Evolutionary conservation across 2,329 filamentous ascomycete species (phyloP), one percentile per base, ranked within the genome.

Genomic region (Paecilomyces sp.): DNA sequence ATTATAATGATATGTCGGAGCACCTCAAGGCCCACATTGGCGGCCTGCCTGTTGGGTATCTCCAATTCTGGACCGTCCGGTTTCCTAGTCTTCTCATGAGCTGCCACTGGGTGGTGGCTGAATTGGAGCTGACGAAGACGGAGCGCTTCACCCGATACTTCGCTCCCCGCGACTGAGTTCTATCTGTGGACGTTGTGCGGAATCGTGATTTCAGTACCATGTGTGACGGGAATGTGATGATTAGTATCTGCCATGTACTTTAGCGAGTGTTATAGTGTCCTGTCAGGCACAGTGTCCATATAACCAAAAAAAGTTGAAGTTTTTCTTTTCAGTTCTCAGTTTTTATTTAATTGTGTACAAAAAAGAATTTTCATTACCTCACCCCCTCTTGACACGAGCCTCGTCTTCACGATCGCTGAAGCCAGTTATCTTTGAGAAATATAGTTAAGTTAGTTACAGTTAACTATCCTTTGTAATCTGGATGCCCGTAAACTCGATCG

Each of bases 1-100:
- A 99, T 72, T 99, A 97, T 72, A 92, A 96, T 70, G 94, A 99
- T 73, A 93, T 99, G 90, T 84, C 90, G 6, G 89, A 92, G 13
- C 78, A 85, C 55, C 83, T 96, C 63, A 93, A 88, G 75, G 80
- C 80, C 56, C 81, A 83, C 66, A 90, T 96, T 0, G 92, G 91
- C 0, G 77, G 86, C 8, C 71, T 93, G 61, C 89, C 91, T 0
- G 87, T 91, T 13, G 91, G 90, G 0, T 97, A 96, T 70, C 78
- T 96, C 53, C 81, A 81, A 11, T 96, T 95, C 70, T 97, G 92
- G 90, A 89, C 89, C 0, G 79, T 84, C 7, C 82, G 85, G 60
- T 97, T 97, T 69, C 91, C 92, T 3, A 85, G 83, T 65, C 74
- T 97, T 66, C 72, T 97, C 61, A 86, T 96, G 70, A 82, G 82